Evolutionary conservation across 148 eudicot species (phyloP), one percentile per base, ranked within the genome.

Genomic region (Nepenthes gracilis): DNA sequence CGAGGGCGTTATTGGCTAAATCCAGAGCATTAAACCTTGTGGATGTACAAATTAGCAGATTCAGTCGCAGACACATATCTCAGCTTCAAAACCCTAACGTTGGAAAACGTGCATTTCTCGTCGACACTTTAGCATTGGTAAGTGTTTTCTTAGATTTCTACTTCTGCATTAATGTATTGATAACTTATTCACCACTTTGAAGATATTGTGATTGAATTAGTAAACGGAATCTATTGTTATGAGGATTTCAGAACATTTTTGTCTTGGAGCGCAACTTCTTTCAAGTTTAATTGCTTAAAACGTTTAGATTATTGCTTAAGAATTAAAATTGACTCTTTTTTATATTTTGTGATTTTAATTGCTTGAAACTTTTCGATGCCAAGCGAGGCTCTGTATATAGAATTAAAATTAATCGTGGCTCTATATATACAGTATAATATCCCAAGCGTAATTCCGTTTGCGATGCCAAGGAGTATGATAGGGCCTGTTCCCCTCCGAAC

Each of bases 51-150:
- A 47, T 48, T 43, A 58, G 58, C 58, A 63, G 67, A 55, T 57
- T 56, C 32, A 55, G 59, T 61, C 37, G 34, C 48, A 59, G 80
- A 23, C 71, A 66, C 49, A 71, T 80, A 55, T 83, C 84, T 7
- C 79, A 83, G 72, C 78, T 83, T 57, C 77, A 66, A 37, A 73
- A 66, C 49, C 72, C 85, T 43, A 71, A 73, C 23, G 23, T 0
- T 50, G 84, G 79, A 55, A 77, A 68, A 1, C 89, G 89, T 37
- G 86, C 77, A 10, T 81, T 68, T 61, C 86, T 86, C n/a, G 94
- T 86, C 3, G 94, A 86, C 69, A 83, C 89, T 32, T 63, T 86
- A 43, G 84, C 85, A 47, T 56, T 83, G 79, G 94, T 86, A 80
- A 53, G 53, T 47, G 5, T 51, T 34, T 12, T 10, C 11, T 13